phyloP scores from a whole-genome alignment of 2,329 filamentous ascomycete genomes.

The Aspergillus aculeatus region DNA sequence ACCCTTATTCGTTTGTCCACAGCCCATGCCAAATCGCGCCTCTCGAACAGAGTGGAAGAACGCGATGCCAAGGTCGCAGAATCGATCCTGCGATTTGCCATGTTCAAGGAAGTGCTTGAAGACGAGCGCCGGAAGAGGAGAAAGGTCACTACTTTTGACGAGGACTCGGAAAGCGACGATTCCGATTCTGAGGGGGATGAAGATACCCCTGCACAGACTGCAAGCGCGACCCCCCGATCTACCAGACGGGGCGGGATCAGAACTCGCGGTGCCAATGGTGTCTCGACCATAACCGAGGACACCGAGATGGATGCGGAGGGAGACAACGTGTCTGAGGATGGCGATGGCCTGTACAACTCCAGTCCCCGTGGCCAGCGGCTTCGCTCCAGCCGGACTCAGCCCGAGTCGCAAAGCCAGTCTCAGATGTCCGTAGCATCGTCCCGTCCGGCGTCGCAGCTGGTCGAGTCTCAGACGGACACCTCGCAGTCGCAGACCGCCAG shows the following conservation, averaged over 20 bases:
- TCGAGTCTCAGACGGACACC: constrained; percentile 52
- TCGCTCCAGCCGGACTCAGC: constrained; percentile 42
- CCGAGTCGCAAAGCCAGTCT: constrained; percentile 38
- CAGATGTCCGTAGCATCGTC: constrained; percentile 77
- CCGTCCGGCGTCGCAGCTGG: constrained; percentile 69
- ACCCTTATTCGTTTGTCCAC: constrained; percentile 97
- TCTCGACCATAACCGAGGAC: constrained; percentile 40
- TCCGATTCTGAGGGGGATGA: constrained; percentile 39
- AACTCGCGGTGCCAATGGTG: constrained; percentile 36
- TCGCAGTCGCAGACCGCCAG: constrained; percentile 32
- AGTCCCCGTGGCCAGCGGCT: constrained; percentile 47
- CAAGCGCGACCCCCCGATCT: constrained; percentile 34
- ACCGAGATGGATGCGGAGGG: constrained; percentile 48
- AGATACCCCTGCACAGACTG: constrained; percentile 22
- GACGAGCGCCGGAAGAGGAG: constrained; percentile 79
- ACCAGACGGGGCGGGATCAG: constrained; percentile 35
- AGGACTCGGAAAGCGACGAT: constrained; percentile 52
- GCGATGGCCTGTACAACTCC: constrained; percentile 55
- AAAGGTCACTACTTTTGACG: constrained; percentile 67
- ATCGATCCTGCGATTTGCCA: constrained; percentile 83
- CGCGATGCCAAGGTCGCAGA: constrained; percentile 86
- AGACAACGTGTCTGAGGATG: constrained; percentile 52
- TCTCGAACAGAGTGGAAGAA: constrained; percentile 86
- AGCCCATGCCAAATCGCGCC: constrained; percentile 86
- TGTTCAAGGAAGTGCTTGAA: constrained; percentile 92